These are phyloP conservation scores for Persicaria tinctoria DNA, from an alignment of 148 eudicot species.

Conservation along the genomic window DNA sequence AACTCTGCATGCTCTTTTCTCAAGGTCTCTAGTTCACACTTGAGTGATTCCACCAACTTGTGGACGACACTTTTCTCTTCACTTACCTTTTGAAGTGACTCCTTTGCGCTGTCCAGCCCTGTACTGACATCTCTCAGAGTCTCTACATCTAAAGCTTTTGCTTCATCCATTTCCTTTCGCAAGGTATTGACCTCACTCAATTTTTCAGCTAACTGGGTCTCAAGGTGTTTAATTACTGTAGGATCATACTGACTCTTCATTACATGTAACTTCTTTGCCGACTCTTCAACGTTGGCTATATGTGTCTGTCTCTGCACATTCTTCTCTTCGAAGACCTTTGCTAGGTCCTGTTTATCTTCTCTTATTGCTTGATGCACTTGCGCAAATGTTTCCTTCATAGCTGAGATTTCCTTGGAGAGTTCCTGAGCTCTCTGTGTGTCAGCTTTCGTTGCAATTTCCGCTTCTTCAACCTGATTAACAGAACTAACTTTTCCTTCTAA, in stretches of 20 bases:
- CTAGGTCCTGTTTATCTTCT: slow-evolving; percentile 40
- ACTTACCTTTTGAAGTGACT: slow-evolving; percentile 41
- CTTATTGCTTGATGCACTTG: slow-evolving; percentile 35
- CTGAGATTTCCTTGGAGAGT: slow-evolving; percentile 35
- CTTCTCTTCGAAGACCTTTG: slow-evolving; percentile 36
- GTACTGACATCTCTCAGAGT: slow-evolving; percentile 27
- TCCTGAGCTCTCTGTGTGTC: slow-evolving; percentile 34
- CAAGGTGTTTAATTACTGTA: slow-evolving; percentile 30
- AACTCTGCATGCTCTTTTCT: slow-evolving; percentile 60
- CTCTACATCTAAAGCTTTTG: slow-evolving; percentile 39
- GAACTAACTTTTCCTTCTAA: slow-evolving; percentile 31
- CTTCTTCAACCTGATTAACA: slow-evolving; percentile 38
- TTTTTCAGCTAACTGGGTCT: slow-evolving; percentile 39
- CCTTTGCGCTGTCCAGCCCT: slow-evolving; percentile 54
- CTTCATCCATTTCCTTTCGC: slow-evolving; percentile 32
- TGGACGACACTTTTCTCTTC: slow-evolving; percentile 49
- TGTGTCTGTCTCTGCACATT: slow-evolving; percentile 36
- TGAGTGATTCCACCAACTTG: slow-evolving; percentile 54
- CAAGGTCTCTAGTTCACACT: slow-evolving; percentile 49
- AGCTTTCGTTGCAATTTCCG: slow-evolving; percentile 34
- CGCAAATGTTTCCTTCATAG: slow-evolving; percentile 35
- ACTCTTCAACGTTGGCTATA: slow-evolving; percentile 39
- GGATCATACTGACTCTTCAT: slow-evolving; percentile 41
- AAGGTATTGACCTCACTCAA: slow-evolving; percentile 36
- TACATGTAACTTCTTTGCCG: slow-evolving; percentile 36